Evolutionary conservation across 108 stramenopile genomes (phyloP).

Genomic region (Halocafeteria seosinensis): DNA sequence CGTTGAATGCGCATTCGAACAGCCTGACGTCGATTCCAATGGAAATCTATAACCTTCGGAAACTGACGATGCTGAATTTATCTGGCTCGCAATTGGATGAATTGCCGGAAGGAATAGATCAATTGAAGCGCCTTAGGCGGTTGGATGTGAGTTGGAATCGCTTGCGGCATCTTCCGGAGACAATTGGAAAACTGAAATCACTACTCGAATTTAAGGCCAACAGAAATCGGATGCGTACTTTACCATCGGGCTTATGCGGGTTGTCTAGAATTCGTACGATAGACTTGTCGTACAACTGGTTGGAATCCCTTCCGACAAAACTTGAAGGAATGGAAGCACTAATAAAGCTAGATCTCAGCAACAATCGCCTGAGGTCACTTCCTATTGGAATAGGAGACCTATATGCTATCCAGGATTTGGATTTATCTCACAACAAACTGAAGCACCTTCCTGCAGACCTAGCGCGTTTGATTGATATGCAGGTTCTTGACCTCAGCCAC

Average conservation of each 20-base stretch:
- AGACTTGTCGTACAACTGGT: not conserved
- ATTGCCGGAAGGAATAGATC: not conserved
- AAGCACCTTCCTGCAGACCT: not conserved
- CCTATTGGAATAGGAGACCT: not conserved
- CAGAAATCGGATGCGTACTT: not conserved
- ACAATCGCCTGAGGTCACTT: not conserved
- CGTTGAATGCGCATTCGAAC: not conserved
- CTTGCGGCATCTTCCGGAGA: not conserved
- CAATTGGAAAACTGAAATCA: not conserved
- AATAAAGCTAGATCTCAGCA: not conserved
- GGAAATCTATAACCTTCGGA: not conserved
- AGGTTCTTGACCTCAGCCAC: not conserved
- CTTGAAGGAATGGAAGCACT: not conserved
- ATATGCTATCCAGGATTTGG: not conserved
- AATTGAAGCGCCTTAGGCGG: not conserved
- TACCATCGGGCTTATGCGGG: not conserved
- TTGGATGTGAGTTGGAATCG: constrained; percentile 8
- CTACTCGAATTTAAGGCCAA: not conserved
- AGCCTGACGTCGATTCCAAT: not conserved
- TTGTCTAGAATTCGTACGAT: not conserved
- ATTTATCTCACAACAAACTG: not conserved
- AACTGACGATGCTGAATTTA: not conserved
- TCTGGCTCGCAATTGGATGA: not conserved
- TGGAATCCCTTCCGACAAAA: not conserved
- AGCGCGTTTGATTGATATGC: not conserved